Evolutionary conservation across 768 basidiomycete species (phyloP).

Genomic region (Neoboletus brunneissimus): DNA sequence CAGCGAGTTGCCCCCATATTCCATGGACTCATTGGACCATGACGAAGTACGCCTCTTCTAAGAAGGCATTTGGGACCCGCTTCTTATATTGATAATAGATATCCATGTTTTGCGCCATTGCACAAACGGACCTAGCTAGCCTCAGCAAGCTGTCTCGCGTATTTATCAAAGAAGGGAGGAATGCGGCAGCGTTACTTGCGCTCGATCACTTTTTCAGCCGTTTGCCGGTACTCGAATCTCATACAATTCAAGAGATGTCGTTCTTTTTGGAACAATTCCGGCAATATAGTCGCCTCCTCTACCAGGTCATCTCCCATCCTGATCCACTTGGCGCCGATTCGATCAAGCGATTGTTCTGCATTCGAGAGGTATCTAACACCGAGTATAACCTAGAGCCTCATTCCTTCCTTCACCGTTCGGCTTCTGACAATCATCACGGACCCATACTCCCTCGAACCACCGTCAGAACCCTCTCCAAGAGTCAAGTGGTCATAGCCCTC

Average conservation of each 20-base stretch:
- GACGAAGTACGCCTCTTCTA: slow-evolving; percentile 7
- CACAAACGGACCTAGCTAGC: slow-evolving; percentile 13
- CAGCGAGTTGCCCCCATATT: slow-evolving; percentile 1
- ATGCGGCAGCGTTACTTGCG: slow-evolving; percentile 6
- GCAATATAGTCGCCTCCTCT: slow-evolving; percentile 1
- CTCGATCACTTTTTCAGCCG: slow-evolving; percentile 5
- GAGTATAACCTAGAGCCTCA: slow-evolving; percentile 3
- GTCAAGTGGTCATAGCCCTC: slow-evolving; percentile 23
- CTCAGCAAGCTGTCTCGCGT: slow-evolving; percentile 33
- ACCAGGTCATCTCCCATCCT: neutral
- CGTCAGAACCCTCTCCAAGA: slow-evolving; percentile 19
- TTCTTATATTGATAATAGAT: slow-evolving; percentile 7
- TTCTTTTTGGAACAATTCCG: slow-evolving; percentile 1
- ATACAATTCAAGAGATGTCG: slow-evolving; percentile 18
- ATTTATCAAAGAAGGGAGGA: slow-evolving; percentile 21
- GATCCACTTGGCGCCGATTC: slow-evolving; percentile 3
- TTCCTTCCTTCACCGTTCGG: slow-evolving; percentile 8
- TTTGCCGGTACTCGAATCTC: slow-evolving; percentile 17
- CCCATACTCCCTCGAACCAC: neutral
- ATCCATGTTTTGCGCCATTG: slow-evolving; percentile 36
- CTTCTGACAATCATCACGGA: neutral
- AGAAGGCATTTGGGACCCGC: neutral
- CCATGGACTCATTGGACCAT: slow-evolving; percentile 3
- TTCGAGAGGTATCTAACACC: slow-evolving; percentile 3
- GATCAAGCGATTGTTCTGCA: slow-evolving; percentile 30